A percentile compares a stretch with the other conserved stretches of the same genome.
Evolutionary conservation across 352 stramenopile genomes (phyloP).

Genomic region (Phytophthora multivora): DNA sequence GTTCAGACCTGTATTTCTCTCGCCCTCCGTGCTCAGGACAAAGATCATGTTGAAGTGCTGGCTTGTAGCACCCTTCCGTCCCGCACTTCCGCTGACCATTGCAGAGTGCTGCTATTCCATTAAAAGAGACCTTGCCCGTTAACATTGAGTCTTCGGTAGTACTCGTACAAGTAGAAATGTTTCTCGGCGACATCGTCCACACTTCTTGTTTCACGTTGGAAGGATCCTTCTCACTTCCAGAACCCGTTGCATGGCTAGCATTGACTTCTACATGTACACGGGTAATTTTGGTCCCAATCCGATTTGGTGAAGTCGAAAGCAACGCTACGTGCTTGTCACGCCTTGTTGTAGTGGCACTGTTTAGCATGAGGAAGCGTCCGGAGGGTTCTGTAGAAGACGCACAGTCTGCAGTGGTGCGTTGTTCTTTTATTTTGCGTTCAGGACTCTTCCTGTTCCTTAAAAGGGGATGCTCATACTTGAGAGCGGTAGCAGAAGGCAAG

Average conservation of each 20-base stretch:
- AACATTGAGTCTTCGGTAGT: too few species aligned
- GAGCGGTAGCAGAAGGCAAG: not conserved
- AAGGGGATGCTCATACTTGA: not conserved
- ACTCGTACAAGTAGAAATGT: too few species aligned
- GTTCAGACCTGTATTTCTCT: constrained; percentile 1
- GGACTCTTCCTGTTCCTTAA: not conserved
- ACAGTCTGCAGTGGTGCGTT: not conserved
- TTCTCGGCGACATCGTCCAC: too few species aligned
- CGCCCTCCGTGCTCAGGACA: constrained; percentile 9
- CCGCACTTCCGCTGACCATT: constrained; percentile 17
- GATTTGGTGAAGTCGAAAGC: not conserved
- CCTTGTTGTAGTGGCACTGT: not conserved
- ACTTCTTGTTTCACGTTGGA: not conserved
- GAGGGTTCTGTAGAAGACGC: not conserved
- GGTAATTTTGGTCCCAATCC: not conserved
- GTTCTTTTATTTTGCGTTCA: not conserved
- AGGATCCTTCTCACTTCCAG: not conserved
- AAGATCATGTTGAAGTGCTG: constrained; percentile 1
- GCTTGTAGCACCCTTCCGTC: constrained; percentile 11
- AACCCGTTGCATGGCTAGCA: not conserved
- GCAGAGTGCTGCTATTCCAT: constrained; percentile 10
- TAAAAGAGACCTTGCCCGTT: not conserved
- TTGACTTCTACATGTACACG: not conserved
- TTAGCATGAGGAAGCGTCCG: not conserved
- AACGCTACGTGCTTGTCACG: not conserved